These are phyloP conservation scores for Tetracladium marchalianum DNA, from an alignment of 495 filamentous ascomycete species.

Conservation along the genomic window DNA sequence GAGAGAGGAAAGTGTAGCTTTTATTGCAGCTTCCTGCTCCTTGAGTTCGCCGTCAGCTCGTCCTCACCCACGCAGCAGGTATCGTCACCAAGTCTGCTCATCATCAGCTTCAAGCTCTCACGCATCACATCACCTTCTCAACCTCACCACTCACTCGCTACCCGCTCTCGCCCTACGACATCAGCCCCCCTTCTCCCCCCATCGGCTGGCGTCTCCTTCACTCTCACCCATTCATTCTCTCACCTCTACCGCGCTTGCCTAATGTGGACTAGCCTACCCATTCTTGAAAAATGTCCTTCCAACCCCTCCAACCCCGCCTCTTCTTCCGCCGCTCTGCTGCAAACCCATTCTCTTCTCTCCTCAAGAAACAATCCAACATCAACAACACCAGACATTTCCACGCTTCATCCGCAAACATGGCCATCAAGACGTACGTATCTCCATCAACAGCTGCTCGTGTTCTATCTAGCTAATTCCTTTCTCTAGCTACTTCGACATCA, in stretches of 20 bases:
- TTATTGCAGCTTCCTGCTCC: too few species aligned
- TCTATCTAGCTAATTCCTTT: background rate
- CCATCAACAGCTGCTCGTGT: background rate
- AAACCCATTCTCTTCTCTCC: background rate
- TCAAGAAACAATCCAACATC: constrained; percentile 12
- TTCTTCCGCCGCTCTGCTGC: background rate
- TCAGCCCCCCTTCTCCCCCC: background rate
- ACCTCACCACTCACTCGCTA: background rate
- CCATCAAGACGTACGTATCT: constrained; percentile 36
- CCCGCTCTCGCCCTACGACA: background rate
- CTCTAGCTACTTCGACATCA: constrained; percentile 49
- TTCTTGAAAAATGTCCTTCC: background rate
- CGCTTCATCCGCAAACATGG: constrained; percentile 55
- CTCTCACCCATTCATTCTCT: background rate
- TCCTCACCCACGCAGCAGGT: background rate
- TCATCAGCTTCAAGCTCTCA: too few species aligned
- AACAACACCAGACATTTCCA: constrained; percentile 35
- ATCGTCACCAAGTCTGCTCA: too few species aligned
- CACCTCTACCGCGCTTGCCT: too few species aligned
- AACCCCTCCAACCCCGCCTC: constrained; percentile 3
- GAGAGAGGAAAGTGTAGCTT: too few species aligned
- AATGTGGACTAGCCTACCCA: background rate
- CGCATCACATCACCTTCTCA: too few species aligned
- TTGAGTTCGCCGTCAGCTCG: too few species aligned
- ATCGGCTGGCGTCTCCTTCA: background rate